phyloP scores from a whole-genome alignment of 129 eudicot species.

The Smallanthus sonchifolius region DNA sequence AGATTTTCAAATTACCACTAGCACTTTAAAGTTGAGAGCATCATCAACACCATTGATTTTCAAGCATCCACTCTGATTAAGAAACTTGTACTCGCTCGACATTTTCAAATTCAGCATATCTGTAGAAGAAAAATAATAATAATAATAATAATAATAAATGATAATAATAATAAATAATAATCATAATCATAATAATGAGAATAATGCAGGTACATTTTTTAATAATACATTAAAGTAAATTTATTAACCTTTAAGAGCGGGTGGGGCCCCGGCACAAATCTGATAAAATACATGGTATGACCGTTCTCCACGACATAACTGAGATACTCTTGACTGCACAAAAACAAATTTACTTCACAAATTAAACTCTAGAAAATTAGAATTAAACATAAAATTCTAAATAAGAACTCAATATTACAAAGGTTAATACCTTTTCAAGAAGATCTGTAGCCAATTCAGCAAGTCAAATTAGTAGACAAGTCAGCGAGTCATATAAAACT shows the following conservation, averaged over 20 bases:
- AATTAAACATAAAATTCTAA: not conserved
- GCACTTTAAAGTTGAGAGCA: conserved; percentile 51
- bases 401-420: not conserved
- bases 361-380: not conserved
- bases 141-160: not conserved
- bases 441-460: conserved; percentile 42
- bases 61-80: conserved; percentile 79
- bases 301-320: conserved; percentile 75
- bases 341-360: not conserved
- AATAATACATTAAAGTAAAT: not conserved
- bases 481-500: conserved; percentile 14
- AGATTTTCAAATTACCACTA: conserved; percentile 44
- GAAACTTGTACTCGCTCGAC: conserved; percentile 69
- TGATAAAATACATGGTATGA: conserved; percentile 94
- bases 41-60: conserved; percentile 65
- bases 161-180: not conserved
- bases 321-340: conserved; percentile 93
- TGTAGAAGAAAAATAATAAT: conserved; percentile 24
- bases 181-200: not conserved
- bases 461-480: conserved; percentile 16
- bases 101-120: conserved; percentile 62
- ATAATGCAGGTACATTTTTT: not conserved
- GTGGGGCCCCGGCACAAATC: conserved; percentile 89
- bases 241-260: conserved; percentile 60
- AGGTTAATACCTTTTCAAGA: conserved; percentile 71